Evolutionary conservation across 495 filamentous ascomycete genomes (phyloP), one percentile per base, ranked within the genome.

Genomic region (Chaetomidium leptoderma): DNA sequence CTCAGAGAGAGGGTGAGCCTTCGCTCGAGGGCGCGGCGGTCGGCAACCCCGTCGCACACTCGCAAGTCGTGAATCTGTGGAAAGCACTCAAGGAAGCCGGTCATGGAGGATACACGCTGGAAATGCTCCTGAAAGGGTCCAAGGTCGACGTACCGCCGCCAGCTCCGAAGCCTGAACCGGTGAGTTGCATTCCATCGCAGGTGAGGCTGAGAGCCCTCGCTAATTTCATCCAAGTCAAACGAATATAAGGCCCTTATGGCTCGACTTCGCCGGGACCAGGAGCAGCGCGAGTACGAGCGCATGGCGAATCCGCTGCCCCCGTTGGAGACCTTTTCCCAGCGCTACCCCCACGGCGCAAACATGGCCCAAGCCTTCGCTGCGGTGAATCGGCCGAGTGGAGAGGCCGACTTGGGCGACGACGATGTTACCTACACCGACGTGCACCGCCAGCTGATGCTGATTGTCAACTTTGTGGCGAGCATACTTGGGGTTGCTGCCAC

Each of bases 181-280:
- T 95, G 75, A 62, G 83, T 68, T 26, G 11, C 11, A 16, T 11
- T 6, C n/a, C 51, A 36, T 54, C 21, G 7, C 39, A 6, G 16
- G 21, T 3, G 13, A 13, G 14, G 33, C 6, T 21, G 4, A 42
- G 14, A 13, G 32, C 23, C 44, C 65, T 9, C 43, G 55, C 63
- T 60, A 21, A 68, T 64, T 68, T 23, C 58, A 68, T 13, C 56
- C 49, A 57, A 97, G 90, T 87, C 82, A 11, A 74, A 86, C 8
- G 90, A 95, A 77, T 97, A 93, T 74, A 89, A 92, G 72, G 89
- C 84, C 8, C 73, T 93, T 4, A 98, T 97, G 92, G 81, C 83
- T 3, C 82, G 87, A 17, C 85, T 98, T 23, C 89, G 90, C 43
- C 78, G 78, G 44, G 84, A 91, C 63, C 85, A 88, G 65, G 91